Conservation (phyloP, 345 rosid genomes). For the Citrus medica region DNA sequence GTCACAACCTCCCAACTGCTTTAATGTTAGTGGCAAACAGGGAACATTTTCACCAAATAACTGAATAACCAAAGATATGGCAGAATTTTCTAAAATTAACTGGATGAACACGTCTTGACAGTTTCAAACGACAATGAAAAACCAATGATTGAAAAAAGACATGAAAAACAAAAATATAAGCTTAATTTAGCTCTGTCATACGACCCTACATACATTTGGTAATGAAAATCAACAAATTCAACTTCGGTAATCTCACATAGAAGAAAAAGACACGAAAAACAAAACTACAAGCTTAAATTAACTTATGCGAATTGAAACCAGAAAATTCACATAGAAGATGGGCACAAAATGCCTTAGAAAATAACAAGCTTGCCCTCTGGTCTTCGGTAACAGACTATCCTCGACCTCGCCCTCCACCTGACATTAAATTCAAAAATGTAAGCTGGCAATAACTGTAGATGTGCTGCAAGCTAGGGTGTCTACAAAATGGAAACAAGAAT, state of each 20-base stretch:
- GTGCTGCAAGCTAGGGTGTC: background rate
- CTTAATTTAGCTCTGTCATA: background rate
- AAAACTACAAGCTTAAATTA: background rate
- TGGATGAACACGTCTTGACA: background rate
- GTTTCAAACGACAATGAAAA: background rate
- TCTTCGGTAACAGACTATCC: constrained; percentile 23
- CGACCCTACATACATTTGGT: constrained; percentile 9
- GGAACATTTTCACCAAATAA: background rate
- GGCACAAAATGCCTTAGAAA: constrained; percentile 39
- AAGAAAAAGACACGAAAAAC: no score
- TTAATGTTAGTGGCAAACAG: background rate
- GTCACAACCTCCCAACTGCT: background rate
- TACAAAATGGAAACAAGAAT: background rate
- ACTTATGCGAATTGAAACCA: background rate
- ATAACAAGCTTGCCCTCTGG: constrained; percentile 20
- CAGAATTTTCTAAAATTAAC: background rate
- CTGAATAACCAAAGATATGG: background rate
- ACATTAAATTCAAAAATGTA: background rate
- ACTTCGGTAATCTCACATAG: background rate
- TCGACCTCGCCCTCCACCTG: constrained; percentile 66
- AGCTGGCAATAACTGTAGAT: background rate
- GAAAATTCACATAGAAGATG: constrained; percentile 10
- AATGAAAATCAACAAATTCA: background rate
- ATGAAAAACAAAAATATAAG: constrained; percentile 3
- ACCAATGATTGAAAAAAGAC: background rate